Evolutionary conservation across 345 rosid species (phyloP).

Genomic region (Raphanus sativus): DNA sequence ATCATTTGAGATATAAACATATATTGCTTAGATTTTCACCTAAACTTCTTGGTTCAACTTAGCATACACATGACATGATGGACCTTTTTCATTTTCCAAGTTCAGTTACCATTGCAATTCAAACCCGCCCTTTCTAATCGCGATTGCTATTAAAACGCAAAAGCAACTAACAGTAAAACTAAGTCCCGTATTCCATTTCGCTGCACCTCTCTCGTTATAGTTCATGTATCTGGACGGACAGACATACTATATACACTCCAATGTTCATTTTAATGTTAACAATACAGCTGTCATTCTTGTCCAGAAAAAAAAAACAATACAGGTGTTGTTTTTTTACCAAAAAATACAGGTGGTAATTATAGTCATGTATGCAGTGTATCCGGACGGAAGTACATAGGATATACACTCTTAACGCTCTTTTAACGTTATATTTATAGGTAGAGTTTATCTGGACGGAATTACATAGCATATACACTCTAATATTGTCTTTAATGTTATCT

Average conservation of each 20-base stretch:
- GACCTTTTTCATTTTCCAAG: neutral
- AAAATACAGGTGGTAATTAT: neutral
- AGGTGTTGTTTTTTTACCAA: neutral
- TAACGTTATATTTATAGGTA: neutral
- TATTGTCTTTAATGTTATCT: neutral
- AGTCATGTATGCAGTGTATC: neutral
- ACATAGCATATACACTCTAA: neutral
- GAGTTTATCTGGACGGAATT: neutral
- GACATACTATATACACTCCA: neutral
- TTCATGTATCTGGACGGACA: neutral
- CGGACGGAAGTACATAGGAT: neutral
- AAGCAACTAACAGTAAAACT: neutral
- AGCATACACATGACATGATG: neutral
- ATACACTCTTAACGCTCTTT: neutral
- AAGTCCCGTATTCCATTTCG: neutral
- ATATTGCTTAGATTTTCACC: neutral
- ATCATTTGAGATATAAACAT: neutral
- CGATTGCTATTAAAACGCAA: conserved; percentile 19
- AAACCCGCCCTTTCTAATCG: conserved; percentile 4
- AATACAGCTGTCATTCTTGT: neutral
- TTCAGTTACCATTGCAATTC: neutral
- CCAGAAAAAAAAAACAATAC: too few species aligned
- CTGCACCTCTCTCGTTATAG: neutral
- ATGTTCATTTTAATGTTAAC: neutral
- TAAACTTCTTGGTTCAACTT: neutral